Evolutionary conservation across 768 basidiomycete genomes (phyloP).

Genomic region (Pholiota microspora): DNA sequence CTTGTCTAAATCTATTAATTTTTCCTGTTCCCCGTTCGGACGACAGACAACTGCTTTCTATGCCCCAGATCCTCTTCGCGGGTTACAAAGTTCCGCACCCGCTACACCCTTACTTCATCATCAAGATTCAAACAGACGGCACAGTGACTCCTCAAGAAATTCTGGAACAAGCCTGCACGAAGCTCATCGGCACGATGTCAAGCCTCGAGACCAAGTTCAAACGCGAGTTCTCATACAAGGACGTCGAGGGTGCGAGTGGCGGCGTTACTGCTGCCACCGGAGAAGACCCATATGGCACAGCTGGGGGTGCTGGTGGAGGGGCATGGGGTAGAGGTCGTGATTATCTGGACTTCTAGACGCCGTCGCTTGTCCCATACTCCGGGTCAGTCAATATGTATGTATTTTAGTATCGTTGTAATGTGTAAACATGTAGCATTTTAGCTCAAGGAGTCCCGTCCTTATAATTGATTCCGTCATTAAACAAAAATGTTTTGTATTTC

Average conservation of each 20-base stretch:
- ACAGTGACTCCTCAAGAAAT: conserved; percentile 76
- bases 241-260: conserved; percentile 50
- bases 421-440: no score
- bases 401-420: conserved; percentile 15
- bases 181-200: conserved; percentile 71
- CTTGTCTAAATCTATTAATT: background rate
- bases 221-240: conserved; percentile 79
- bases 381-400: conserved; percentile 3
- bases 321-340: conserved; percentile 49
- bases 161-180: conserved; percentile 80
- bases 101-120: conserved; percentile 87
- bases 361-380: background rate
- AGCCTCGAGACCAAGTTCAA: conserved; percentile 76
- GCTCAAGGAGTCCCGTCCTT: background rate
- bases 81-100: conserved; percentile 99
- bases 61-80: conserved; percentile 89
- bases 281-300: conserved; percentile 31
- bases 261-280: conserved; percentile 21
- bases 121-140: conserved; percentile 96
- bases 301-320: conserved; percentile 19
- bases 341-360: conserved; percentile 50
- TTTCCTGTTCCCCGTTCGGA: background rate
- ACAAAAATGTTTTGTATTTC: background rate
- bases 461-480: background rate
- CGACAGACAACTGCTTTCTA: conserved; percentile 81